phyloP scores from a whole-genome alignment of 2,329 filamentous ascomycete genomes.

The Sclerotinia subarctica region DNA sequence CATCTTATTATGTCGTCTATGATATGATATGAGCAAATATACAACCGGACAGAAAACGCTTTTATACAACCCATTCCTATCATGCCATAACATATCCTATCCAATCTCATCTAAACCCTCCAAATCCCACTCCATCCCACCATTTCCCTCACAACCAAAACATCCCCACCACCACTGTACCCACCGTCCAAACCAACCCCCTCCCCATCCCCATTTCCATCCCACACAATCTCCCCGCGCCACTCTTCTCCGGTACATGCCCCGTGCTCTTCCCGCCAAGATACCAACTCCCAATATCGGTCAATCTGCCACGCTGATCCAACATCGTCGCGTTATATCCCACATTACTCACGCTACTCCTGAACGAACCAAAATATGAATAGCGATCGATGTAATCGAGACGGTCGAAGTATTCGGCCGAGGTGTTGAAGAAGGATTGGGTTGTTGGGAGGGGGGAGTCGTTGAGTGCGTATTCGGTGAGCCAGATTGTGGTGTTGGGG shows the following conservation, averaged over 20 bases:
- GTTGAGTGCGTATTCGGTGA: slow-evolving; percentile 70
- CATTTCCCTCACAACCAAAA: neutral
- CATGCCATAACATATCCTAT: too few species aligned
- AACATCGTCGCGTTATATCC: slow-evolving; percentile 71
- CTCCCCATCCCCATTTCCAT: neutral
- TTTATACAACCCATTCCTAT: neutral
- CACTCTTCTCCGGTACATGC: slow-evolving; percentile 26
- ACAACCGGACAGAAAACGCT: neutral
- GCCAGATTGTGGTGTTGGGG: slow-evolving; percentile 64
- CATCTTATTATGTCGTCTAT: neutral
- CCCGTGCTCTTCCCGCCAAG: slow-evolving; percentile 55
- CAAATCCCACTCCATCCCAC: neutral
- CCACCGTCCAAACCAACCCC: neutral
- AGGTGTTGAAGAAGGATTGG: slow-evolving; percentile 66
- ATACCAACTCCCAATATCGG: slow-evolving; percentile 75
- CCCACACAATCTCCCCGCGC: neutral
- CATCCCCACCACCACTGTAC: neutral
- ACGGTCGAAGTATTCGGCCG: slow-evolving; percentile 63
- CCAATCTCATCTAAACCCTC: neutral
- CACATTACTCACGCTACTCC: slow-evolving; percentile 66
- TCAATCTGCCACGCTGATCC: slow-evolving; percentile 63
- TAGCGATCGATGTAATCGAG: slow-evolving; percentile 63
- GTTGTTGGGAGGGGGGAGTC: slow-evolving; percentile 54
- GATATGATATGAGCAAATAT: neutral
- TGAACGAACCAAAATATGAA: slow-evolving; percentile 54